These are phyloP conservation scores for Ramularia endophylla DNA, from an alignment of 2,329 filamentous ascomycete genomes.

Conservation along the genomic window DNA sequence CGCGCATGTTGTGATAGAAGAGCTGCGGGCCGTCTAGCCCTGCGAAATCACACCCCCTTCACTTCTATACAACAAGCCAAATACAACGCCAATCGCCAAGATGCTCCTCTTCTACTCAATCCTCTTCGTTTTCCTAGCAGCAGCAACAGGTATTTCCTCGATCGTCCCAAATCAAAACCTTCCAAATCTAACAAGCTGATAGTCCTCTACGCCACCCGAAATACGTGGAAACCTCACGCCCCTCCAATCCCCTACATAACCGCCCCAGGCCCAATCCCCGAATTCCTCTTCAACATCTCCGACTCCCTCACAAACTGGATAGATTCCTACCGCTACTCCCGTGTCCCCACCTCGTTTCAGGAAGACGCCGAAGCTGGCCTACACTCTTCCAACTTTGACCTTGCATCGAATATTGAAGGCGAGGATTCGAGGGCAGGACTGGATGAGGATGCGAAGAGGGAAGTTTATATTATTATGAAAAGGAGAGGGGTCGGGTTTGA, in stretches of 20 bases:
- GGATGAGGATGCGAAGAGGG: slow-evolving; percentile 71
- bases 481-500: slow-evolving; percentile 76
- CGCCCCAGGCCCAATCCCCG: slow-evolving; percentile 42
- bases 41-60: neutral
- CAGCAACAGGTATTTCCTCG: slow-evolving; percentile 59
- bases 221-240: slow-evolving; percentile 66
- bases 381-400: slow-evolving; percentile 74
- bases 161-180: too few relatives aligned
- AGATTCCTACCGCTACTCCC: slow-evolving; percentile 59
- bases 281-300: slow-evolving; percentile 48
- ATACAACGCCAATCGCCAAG: slow-evolving; percentile 46
- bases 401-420: slow-evolving; percentile 69
- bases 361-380: slow-evolving; percentile 85
- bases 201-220: slow-evolving; percentile 76
- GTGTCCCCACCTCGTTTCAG: slow-evolving; percentile 66
- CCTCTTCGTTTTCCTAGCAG: slow-evolving; percentile 63
- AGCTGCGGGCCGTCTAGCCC: slow-evolving; percentile 7
- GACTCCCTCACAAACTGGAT: slow-evolving; percentile 35
- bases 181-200: too few relatives aligned
- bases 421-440: slow-evolving; percentile 76
- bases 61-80: neutral
- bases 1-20: slow-evolving; percentile 6
- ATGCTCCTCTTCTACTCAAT: slow-evolving; percentile 74
- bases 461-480: slow-evolving; percentile 90
- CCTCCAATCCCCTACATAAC: slow-evolving; percentile 51